Evolutionary conservation across 257 asterid species (phyloP).

Genomic region (Primulina huaijiensis): DNA sequence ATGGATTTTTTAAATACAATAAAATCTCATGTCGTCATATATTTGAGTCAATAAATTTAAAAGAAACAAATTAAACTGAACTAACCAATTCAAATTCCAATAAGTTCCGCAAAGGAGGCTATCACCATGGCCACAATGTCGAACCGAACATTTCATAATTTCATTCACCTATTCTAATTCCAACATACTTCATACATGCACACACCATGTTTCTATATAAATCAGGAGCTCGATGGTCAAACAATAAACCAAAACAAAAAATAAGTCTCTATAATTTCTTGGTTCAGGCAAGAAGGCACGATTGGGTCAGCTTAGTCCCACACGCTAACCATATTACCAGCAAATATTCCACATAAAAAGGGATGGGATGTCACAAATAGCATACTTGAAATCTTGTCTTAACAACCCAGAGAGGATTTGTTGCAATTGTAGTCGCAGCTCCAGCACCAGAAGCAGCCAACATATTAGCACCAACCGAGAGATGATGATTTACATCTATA

Average conservation of each 20-base stretch:
- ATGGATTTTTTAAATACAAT: background rate
- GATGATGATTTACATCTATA: slow-evolving; percentile 76
- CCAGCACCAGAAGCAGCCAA: slow-evolving; percentile 98
- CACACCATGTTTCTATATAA: background rate
- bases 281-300: background rate
- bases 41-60: background rate
- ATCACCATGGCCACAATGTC: background rate
- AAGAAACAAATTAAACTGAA: background rate
- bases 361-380: slow-evolving; percentile 9
- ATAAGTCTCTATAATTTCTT: background rate
- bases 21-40: background rate
- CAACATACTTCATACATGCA: background rate
- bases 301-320: background rate
- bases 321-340: background rate
- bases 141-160: background rate
- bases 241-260: background rate
- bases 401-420: slow-evolving; percentile 98
- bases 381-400: slow-evolving; percentile 93
- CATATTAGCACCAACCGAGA: slow-evolving; percentile 85
- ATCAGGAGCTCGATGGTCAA: background rate
- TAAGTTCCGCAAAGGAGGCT: no score
- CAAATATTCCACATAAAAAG: background rate
- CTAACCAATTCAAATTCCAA: background rate
- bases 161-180: background rate
- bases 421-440: slow-evolving; percentile 78